These are phyloP conservation scores for Stipa capillata DNA, from an alignment of 176 grass and related monocot species.

Conservation along the genomic window DNA sequence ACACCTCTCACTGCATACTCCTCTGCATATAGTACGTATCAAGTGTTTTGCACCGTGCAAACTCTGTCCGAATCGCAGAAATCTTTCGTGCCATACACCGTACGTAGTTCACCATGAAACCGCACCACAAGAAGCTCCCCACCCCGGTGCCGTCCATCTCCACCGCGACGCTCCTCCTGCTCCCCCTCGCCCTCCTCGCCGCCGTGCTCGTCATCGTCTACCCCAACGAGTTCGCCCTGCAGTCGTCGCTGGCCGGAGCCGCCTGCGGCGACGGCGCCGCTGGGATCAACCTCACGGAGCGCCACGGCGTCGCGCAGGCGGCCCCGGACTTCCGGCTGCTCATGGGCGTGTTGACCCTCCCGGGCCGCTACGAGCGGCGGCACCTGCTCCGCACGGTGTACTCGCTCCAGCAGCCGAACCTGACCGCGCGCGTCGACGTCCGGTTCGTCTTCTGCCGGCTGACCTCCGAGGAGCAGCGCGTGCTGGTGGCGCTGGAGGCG, in stretches of 20 bases:
- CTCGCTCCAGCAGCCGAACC: slow-evolving; percentile 20
- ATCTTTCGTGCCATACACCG: neutral
- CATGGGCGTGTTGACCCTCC: slow-evolving; percentile 29
- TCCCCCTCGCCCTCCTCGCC: slow-evolving; percentile 11
- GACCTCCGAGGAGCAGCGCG: slow-evolving; percentile 4
- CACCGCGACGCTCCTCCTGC: neutral
- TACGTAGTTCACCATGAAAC: neutral
- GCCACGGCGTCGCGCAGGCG: neutral
- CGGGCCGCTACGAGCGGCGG: slow-evolving; percentile 36
- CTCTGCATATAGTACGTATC: neutral
- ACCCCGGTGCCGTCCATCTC: neutral
- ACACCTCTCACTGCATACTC: neutral
- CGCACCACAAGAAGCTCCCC: neutral
- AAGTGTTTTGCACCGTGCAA: neutral
- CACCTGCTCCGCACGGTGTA: slow-evolving; percentile 36
- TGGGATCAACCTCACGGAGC: neutral
- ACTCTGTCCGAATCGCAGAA: no score
- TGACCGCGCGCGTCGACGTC: slow-evolving; percentile 18
- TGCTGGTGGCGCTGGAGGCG: slow-evolving; percentile 35
- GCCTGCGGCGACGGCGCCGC: neutral
- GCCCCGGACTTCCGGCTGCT: slow-evolving; percentile 26
- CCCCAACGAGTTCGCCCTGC: slow-evolving; percentile 22
- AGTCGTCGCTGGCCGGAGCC: neutral
- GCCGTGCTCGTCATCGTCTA: slow-evolving; percentile 18
- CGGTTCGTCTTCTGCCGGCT: slow-evolving; percentile 46